These are phyloP conservation scores for Colletotrichum incanum DNA, from an alignment of 2,329 filamentous ascomycete genomes.

Conservation along the genomic window DNA sequence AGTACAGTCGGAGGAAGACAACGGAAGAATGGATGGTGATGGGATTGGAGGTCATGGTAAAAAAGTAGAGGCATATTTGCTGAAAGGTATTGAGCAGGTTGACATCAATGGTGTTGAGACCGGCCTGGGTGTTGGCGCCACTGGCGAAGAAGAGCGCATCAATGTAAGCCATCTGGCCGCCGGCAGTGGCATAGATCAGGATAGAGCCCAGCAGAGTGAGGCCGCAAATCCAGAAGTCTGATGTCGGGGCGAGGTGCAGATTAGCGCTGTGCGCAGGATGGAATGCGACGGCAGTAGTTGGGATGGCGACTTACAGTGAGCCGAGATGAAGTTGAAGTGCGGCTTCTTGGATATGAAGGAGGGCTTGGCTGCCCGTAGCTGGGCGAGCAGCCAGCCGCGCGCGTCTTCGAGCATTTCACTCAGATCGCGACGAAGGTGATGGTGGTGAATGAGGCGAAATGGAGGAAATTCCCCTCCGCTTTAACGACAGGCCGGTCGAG, in stretches of 20 bases:
- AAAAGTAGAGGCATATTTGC: conserved; percentile 80
- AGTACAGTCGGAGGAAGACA: conserved; percentile 93
- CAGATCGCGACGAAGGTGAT: conserved; percentile 22
- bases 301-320: conserved; percentile 75
- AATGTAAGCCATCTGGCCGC: conserved; percentile 79
- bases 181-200: conserved; percentile 76
- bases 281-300: conserved; percentile 23
- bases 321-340: conserved; percentile 85
- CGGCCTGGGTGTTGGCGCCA: conserved; percentile 91
- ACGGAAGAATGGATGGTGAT: conserved; percentile 89
- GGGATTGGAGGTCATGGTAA: conserved; percentile 83
- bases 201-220: conserved; percentile 83
- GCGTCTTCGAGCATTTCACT: conserved; percentile 52
- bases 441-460: background rate
- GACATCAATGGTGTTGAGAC: conserved; percentile 85
- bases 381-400: conserved; percentile 49
- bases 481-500: conserved; percentile 17
- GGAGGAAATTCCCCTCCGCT: conserved; percentile 17
- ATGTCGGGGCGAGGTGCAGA: conserved; percentile 10
- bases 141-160: conserved; percentile 92
- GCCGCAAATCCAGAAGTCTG: conserved; percentile 86
- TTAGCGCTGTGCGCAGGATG: conserved; percentile 33
- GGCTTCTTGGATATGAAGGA: conserved; percentile 73
- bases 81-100: conserved; percentile 80
- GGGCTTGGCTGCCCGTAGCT: conserved; percentile 67